Evolutionary conservation across 495 filamentous ascomycete genomes (phyloP), one percentile per base, ranked within the genome.

Genomic region (Apodospora peruviana): DNA sequence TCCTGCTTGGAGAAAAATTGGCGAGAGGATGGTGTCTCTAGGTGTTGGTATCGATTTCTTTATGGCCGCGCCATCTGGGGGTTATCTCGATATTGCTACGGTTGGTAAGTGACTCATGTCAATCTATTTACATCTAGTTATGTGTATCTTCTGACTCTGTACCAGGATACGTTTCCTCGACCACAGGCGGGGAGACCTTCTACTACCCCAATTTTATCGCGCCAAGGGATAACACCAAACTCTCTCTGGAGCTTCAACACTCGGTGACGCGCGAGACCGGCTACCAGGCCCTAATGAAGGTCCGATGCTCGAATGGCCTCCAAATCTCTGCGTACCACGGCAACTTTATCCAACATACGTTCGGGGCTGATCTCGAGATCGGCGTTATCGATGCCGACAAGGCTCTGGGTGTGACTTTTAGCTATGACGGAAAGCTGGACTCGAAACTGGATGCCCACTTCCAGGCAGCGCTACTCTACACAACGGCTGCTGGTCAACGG

Each of bases 281-380:
- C 22, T 99, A 91, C 61, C 91, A 96, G 69, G 89, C 90, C 7
- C 76, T 97, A 56, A 93, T 99, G 90, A 99, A 99, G 74, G 93
- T 97, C 44, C 85, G 93, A 38, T 99, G 93, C 69, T 95, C 90
- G 7, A 97, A 94, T 60, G 93, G 93, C 14, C 79, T 99, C 23
- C 93, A 99, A 67, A 88, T 99, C 14, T 84, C 88, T 17, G 81
- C 82, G 23, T 99, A 97, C 61, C 88, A 94, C 55, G 93, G 93
- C 48, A 97, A 97, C 70, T 97, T 97, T 57, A 76, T 90, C 40
- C 93, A 99, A 57, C 88, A 95, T 69, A 88, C 87, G 4, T 91
- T 95, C 53, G 89, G 89, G 5, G 91, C 93, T 12, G 93, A 99
- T 67, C 81, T 99, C 18, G 93, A 99, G 63, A 87, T 99, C 56